Evolutionary conservation across 2,329 filamentous ascomycete genomes (phyloP), one percentile per base, ranked within the genome.

Genomic region (Fulvia fulva): DNA sequence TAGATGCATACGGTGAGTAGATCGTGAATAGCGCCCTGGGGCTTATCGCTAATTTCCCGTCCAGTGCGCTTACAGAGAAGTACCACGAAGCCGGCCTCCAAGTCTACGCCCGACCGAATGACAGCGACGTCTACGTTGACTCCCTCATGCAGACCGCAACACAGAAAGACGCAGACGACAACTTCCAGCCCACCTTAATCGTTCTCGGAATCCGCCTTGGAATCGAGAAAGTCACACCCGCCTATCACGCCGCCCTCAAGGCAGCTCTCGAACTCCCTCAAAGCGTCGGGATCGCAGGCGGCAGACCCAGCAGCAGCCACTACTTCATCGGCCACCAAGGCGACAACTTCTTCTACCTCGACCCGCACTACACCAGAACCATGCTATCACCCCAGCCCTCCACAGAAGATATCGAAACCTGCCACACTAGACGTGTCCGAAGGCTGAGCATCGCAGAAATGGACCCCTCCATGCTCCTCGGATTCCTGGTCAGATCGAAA

Each of bases 381-480:
- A 84, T 88, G 2, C 78, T 97, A 1, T 85, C 88, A 0, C 71
- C 80, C 0, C 73, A 76, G 6, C 75, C 84, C 1, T 85, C 85
- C 0, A 69, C 78, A 7, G 87, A 90, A 66, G 91, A 97, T 58
- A 73, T 96, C 16, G 83, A 87, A 56, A 88, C 88, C 0, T 97
- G 91, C 69, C 93, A 99, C 72, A 97, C 92, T 0, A 84, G 90
- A 52, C 87, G 93, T 50, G 77, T 99, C 19, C 86, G 93, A 37
- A 84, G 89, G 56, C 81, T 99, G 28, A 87, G 94, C 65, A 82
- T 99, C 51, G 86, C 86, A 59, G 92, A 97, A 70, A 94, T 99
- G 90, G 94, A 99, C 68, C 94, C 94, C 0, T 97, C 91, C 70
- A 99, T 99, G 94, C 78, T 99, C 44, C 90, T 99, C 64, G 93